Percentiles rank a stretch among this genome's conserved stretches.
Conservation (phyloP, 768 basidiomycete species). For the Cystofilobasidium capitatum region DNA sequence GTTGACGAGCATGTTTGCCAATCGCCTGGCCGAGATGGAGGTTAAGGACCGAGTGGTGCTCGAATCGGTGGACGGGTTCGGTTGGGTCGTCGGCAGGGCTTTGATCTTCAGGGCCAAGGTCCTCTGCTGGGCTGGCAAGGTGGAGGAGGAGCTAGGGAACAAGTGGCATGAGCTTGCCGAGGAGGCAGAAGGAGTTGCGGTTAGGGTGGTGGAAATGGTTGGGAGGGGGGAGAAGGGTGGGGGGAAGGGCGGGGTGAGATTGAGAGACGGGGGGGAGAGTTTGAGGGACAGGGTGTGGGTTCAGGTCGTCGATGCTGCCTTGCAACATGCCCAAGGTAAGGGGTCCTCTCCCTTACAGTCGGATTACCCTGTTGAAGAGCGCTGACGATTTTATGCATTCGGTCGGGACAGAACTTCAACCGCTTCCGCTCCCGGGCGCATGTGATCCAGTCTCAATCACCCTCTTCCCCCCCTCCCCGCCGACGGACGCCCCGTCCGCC, state of each 20-base stretch:
- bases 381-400: background rate
- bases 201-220: background rate
- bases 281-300: background rate
- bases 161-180: background rate
- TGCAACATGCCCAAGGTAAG: background rate
- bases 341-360: background rate
- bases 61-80: background rate
- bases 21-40: background rate
- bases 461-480: background rate
- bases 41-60: background rate
- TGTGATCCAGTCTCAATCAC: background rate
- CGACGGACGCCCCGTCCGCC: background rate
- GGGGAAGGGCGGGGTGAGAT: background rate
- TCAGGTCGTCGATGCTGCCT: background rate
- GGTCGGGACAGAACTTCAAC: background rate
- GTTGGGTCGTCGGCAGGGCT: constrained; percentile 6
- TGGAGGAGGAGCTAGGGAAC: background rate
- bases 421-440: background rate
- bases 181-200: background rate
- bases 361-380: too few relatives aligned
- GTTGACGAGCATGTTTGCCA: constrained; percentile 2
- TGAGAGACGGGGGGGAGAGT: background rate
- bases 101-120: background rate
- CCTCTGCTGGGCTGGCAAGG: background rate
- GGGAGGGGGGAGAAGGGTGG: background rate